Evolutionary conservation across 2,329 filamentous ascomycete genomes (phyloP).

Genomic region (Scedosporium apiospermum): DNA sequence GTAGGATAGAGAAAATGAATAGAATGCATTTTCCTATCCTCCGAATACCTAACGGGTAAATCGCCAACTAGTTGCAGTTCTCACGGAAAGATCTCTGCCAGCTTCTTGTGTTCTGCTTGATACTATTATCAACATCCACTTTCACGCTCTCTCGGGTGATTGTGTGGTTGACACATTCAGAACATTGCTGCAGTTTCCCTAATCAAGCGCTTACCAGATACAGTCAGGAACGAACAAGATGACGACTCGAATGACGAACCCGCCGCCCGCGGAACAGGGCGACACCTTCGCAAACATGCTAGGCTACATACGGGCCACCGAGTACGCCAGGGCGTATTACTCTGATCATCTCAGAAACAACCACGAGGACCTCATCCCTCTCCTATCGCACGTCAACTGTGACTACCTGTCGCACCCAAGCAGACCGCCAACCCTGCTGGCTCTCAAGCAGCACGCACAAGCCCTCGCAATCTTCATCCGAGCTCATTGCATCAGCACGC

Average conservation of each 20-base stretch:
- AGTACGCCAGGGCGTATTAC: slow-evolving; percentile 18
- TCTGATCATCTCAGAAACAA: slow-evolving; percentile 15
- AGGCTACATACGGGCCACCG: slow-evolving; percentile 15
- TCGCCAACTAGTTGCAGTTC: no score
- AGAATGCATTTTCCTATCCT: no score
- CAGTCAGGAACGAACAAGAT: background rate
- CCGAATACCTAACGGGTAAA: no score
- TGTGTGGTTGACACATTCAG: no score
- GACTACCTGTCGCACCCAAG: slow-evolving; percentile 43
- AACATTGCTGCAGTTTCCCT: no score
- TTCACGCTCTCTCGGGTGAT: no score
- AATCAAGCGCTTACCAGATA: background rate
- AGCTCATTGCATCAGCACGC: slow-evolving; percentile 30
- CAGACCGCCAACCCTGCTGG: slow-evolving; percentile 41
- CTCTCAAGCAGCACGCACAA: slow-evolving; percentile 51
- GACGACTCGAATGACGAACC: background rate
- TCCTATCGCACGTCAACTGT: slow-evolving; percentile 41
- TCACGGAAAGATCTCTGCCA: no score
- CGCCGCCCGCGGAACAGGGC: background rate
- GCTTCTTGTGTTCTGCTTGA: no score
- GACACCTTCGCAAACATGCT: background rate
- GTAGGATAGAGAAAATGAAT: no score
- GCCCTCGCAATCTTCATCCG: slow-evolving; percentile 44
- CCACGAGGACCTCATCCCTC: slow-evolving; percentile 11
- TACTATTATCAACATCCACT: no score